phyloP scores from a whole-genome alignment of 345 rosid species.

The Euphorbia lathyris region DNA sequence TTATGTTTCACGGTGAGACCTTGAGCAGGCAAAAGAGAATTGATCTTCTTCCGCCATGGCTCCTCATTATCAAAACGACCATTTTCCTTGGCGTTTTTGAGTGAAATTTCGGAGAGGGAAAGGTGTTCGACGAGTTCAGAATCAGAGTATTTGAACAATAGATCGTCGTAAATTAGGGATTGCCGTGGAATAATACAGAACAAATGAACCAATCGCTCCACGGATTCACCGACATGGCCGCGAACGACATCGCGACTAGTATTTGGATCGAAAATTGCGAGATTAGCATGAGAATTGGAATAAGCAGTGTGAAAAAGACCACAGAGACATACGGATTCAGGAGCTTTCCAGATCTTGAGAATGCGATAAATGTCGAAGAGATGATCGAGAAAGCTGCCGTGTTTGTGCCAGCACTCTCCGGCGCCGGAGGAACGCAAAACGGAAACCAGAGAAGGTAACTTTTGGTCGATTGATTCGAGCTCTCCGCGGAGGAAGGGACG shows the following conservation, averaged over 20 bases:
- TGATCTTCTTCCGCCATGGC: constrained; percentile 77
- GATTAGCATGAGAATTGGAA: constrained; percentile 87
- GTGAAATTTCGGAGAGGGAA: constrained; percentile 45
- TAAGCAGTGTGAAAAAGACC: constrained; percentile 97
- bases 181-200: constrained; percentile 86
- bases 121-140: constrained; percentile 70
- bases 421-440: constrained; percentile 86
- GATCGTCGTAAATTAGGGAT: constrained; percentile 73
- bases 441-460: constrained; percentile 58
- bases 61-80: constrained; percentile 56
- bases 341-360: constrained; percentile 78
- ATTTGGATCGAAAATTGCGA: constrained; percentile 82
- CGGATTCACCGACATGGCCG: constrained; percentile 71
- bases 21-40: constrained; percentile 47
- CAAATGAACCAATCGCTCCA: constrained; percentile 78
- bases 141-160: constrained; percentile 70
- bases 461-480: constrained; percentile 56
- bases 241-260: constrained; percentile 85
- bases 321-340: constrained; percentile 76
- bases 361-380: constrained; percentile 74
- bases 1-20: constrained; percentile 68
- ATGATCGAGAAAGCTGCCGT: constrained; percentile 88
- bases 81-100: constrained; percentile 56
- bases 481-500: constrained; percentile 96
- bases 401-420: constrained; percentile 99